Evolutionary conservation across 495 filamentous ascomycete species (phyloP).

Genomic region (Pyronema domesticum): DNA sequence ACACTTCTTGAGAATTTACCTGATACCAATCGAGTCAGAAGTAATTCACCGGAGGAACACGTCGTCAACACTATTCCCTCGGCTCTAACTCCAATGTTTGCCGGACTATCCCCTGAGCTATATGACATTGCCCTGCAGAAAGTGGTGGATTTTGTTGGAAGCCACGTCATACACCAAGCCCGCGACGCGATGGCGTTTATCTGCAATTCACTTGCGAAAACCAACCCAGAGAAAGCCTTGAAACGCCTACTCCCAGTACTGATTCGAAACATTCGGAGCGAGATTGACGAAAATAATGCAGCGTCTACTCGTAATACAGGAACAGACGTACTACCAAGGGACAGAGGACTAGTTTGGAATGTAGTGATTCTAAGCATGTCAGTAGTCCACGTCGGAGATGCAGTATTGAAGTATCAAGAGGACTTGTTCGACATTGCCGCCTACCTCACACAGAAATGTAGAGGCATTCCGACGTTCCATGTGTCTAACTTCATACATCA

Average conservation of each 20-base stretch:
- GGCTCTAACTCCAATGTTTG: slow-evolving; percentile 76
- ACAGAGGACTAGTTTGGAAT: slow-evolving; percentile 88
- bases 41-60: slow-evolving; percentile 86
- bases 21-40: slow-evolving; percentile 67
- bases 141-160: slow-evolving; percentile 77
- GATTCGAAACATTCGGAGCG: slow-evolving; percentile 76
- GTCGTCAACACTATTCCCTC: slow-evolving; percentile 92
- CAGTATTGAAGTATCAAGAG: slow-evolving; percentile 69
- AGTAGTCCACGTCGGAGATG: slow-evolving; percentile 83
- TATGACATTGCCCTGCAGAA: slow-evolving; percentile 85
- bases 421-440: slow-evolving; percentile 80
- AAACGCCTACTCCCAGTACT: slow-evolving; percentile 79
- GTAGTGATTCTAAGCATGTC: slow-evolving; percentile 97
- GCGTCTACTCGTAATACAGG: slow-evolving; percentile 87
- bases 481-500: slow-evolving; percentile 97
- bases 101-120: slow-evolving; percentile 78
- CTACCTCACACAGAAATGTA: slow-evolving; percentile 90
- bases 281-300: slow-evolving; percentile 95
- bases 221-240: slow-evolving; percentile 78
- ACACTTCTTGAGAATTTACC: slow-evolving; percentile 88
- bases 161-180: slow-evolving; percentile 93
- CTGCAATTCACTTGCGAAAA: slow-evolving; percentile 86
- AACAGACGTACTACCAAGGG: slow-evolving; percentile 78
- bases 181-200: slow-evolving; percentile 98
- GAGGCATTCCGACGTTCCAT: slow-evolving; percentile 82